phyloP scores from a whole-genome alignment of 2,329 filamentous ascomycete genomes.

The Fusarium camptoceras region DNA sequence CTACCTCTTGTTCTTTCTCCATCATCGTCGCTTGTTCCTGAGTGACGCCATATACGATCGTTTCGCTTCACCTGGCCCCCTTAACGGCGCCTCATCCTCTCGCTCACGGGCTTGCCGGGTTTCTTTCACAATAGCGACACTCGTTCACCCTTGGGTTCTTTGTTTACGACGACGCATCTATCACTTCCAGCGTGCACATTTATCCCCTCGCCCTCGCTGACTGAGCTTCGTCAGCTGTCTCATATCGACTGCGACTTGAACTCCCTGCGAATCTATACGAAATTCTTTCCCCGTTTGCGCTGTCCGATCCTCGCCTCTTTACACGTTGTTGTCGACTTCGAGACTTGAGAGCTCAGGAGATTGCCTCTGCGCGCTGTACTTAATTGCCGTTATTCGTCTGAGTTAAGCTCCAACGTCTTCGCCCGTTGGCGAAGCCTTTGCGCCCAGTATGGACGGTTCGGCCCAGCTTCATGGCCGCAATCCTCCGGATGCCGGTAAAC shows the following conservation, averaged over 20 bases:
- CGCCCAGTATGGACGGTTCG: conserved; percentile 41
- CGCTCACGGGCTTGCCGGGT: conserved; percentile 24
- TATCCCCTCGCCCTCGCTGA: conserved; percentile 9
- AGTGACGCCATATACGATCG: conserved; percentile 35
- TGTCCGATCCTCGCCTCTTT: conserved; percentile 11
- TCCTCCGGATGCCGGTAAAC: conserved; percentile 52
- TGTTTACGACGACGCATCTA: conserved; percentile 12
- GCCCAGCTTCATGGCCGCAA: conserved; percentile 20
- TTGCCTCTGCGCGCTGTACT: not conserved
- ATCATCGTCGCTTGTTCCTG: conserved; percentile 34
- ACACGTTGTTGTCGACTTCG: conserved; percentile 7
- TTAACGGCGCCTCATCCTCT: conserved; percentile 34
- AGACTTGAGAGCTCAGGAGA: not conserved
- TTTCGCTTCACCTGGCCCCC: conserved; percentile 24
- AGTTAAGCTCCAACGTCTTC: conserved; percentile 35
- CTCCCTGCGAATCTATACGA: conserved; percentile 35
- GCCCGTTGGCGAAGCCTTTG: conserved; percentile 43
- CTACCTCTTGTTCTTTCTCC: conserved; percentile 20
- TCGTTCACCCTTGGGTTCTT: conserved; percentile 33
- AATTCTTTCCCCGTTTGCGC: not conserved
- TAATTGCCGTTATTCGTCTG: not conserved
- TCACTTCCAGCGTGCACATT: not conserved
- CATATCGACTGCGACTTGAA: conserved; percentile 11
- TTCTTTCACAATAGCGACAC: conserved; percentile 27
- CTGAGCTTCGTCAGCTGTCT: conserved; percentile 11